Evolutionary conservation across 164 flowering plant species (phyloP), one percentile per base, ranked within the genome.

Genomic region (Litsea cubeba): DNA sequence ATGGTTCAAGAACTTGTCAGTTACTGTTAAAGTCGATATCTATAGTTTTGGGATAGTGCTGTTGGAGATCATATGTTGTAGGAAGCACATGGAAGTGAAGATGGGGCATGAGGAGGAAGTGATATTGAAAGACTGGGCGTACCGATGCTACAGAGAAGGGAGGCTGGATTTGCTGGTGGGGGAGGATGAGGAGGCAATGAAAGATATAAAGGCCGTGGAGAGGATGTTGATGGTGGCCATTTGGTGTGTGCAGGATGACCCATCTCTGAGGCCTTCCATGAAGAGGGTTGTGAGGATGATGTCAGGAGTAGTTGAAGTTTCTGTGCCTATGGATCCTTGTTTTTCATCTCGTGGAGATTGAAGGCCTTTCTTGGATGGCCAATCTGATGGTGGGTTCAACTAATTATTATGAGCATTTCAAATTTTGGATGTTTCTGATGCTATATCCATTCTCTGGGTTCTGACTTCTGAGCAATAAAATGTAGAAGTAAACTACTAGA

Each of bases 231-330:
- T 69, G 85, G 68, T 84, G 11, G 88, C 83, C 1, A 22, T 85
- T 6, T 87, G 87, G 86, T 86, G 87, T 65, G 79, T 82, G 67
- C 87, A 86, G 54, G 89, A 84, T 26, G 81, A 86, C 18, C 85
- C 86, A 2, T 76, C 76, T 40, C 58, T 78, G 17, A 78, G 89
- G 71, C 89, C 89, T 3, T 74, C 81, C 6, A 84, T 84, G 87
- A 83, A 75, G 79, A 75, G 35, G 26, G 84, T 79, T 5, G 50
- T 35, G 0, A 84, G 77, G 35, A 84, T 86, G 87, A 79, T 86
- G 11, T 84, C 84, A 70, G 88, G 84, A 50, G 54, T 62, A 3
- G 80, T 79, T 22, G 80, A 82, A 72, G 80, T 85, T n/a, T 12
- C 71, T 12, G 32, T 40, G 11, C 87, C 85, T 2, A 82, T 83